Evolutionary conservation across 805 yeast genomes (phyloP), one percentile per base, ranked within the genome.

Genomic region (Saccharomycopsis guyanensis): DNA sequence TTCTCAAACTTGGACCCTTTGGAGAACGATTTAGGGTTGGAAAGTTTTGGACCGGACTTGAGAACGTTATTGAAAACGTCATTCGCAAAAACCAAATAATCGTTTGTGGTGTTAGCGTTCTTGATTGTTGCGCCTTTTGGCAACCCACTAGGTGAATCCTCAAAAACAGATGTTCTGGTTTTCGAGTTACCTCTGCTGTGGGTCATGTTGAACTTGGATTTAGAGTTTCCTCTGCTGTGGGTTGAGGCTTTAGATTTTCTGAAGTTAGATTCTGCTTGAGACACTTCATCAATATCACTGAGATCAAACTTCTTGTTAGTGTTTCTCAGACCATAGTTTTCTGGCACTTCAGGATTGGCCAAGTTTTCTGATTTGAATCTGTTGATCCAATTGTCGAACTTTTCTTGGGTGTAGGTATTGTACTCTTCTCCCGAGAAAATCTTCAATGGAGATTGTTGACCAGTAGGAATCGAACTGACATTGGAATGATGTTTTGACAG

Each of bases 361-460:
- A 41, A 24, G 10, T 32, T 10, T 10, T 43, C 41, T n/a, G 24
- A 19, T n/a, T 31, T 35, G 25, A 29, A 35, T 24, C 38, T 40
- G 27, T 41, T 18, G 15, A 51, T 49, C 22, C 49, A 38, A 20
- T 49, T 46, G 32, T 51, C 44, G 12, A 51, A 45, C 36, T 38
- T 45, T 20, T 50, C 40, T 31, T 51, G 39, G 10, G 54, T 51
- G 40, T 51, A 49, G 3, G 52, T 49, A 36, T 51, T 51, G 24
- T 51, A 49, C 12, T 42, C 23, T 31, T 51, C 31, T 8, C 43
- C 48, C 2, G 50, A 40, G 27, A 51, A 51, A 10, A 51, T 39
- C 37, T 51, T 51, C 36, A 51, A 49, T 6, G 54, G 54, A 5
- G 54, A 51, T 31, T 51, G 54, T 25, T 43, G 45, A 4, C 47